Conservation (phyloP, 1,284 basidiomycete species). For the Ganoderma resinaceum region DNA sequence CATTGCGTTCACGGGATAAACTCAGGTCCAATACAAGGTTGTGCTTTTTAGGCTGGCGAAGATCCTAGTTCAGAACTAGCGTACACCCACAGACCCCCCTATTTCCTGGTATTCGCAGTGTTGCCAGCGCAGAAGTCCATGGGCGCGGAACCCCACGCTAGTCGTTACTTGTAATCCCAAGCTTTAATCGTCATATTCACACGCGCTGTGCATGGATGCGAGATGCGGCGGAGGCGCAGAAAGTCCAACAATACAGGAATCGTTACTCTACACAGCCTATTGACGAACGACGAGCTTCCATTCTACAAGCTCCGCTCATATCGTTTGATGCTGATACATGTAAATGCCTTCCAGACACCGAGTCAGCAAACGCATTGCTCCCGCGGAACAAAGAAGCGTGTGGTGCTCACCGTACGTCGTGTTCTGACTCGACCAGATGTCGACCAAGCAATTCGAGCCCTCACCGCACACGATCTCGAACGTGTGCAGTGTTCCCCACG, state of each 20-base stretch:
- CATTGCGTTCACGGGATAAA: background rate
- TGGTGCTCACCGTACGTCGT: slow-evolving; percentile 32
- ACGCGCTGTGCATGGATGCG: background rate
- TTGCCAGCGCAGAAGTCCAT: background rate
- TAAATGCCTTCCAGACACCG: slow-evolving; percentile 27
- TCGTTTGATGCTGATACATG: slow-evolving; percentile 37
- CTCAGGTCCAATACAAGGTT: background rate
- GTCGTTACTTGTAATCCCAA: background rate
- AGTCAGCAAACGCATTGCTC: slow-evolving; percentile 1
- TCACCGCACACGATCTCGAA: slow-evolving; percentile 30
- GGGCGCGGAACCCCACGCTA: background rate
- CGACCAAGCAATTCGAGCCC: slow-evolving; percentile 31
- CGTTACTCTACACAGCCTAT: background rate
- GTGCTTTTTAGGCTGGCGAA: background rate
- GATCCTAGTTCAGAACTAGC: background rate
- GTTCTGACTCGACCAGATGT: slow-evolving; percentile 37
- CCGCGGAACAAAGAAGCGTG: background rate
- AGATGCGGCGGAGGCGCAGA: slow-evolving; percentile 2
- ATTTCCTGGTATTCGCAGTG: background rate
- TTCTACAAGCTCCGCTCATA: slow-evolving; percentile 12
- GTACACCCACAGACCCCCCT: background rate
- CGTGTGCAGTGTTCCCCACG: slow-evolving; percentile 33
- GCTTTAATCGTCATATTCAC: background rate
- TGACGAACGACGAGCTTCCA: background rate
- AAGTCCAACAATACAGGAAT: background rate